Percentiles rank a stretch among this genome's conserved stretches.
These are phyloP conservation scores for Myochromella boudieri DNA, from an alignment of 768 basidiomycete species.

Conservation along the genomic window DNA sequence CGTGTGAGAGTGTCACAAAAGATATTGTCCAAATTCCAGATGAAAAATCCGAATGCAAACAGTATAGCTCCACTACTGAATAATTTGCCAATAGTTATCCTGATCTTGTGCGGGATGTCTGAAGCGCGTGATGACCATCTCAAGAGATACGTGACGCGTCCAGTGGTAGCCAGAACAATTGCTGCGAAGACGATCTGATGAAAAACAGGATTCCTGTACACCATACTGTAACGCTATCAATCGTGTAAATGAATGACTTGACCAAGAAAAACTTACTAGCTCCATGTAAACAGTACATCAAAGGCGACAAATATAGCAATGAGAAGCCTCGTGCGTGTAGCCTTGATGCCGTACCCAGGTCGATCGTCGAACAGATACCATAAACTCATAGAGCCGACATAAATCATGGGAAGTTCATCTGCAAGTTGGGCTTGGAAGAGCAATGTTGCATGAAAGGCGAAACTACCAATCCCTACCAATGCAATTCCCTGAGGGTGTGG, in stretches of 20 bases:
- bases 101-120: constrained; percentile 43
- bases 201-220: constrained; percentile 75
- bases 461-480: constrained; percentile 74
- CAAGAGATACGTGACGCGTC: constrained; percentile 55
- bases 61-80: constrained; percentile 53
- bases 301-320: constrained; percentile 43
- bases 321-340: constrained; percentile 36
- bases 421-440: constrained; percentile 76
- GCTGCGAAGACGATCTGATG: constrained; percentile 74
- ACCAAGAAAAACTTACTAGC: constrained; percentile 57
- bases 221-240: constrained; percentile 39
- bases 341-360: constrained; percentile 45
- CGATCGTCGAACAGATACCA: constrained; percentile 60
- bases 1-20: constrained; percentile 60
- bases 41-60: constrained; percentile 64
- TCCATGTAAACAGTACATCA: constrained; percentile 64
- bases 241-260: not conserved
- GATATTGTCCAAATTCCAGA: constrained; percentile 83
- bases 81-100: constrained; percentile 37
- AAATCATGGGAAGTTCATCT: constrained; percentile 85
- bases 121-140: constrained; percentile 37
- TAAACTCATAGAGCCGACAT: constrained; percentile 59
- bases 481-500: constrained; percentile 52
- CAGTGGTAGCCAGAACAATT: constrained; percentile 47
- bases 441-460: constrained; percentile 78